phyloP scores from a whole-genome alignment of 2,329 filamentous ascomycete species.

The Elsinoe necatrix region DNA sequence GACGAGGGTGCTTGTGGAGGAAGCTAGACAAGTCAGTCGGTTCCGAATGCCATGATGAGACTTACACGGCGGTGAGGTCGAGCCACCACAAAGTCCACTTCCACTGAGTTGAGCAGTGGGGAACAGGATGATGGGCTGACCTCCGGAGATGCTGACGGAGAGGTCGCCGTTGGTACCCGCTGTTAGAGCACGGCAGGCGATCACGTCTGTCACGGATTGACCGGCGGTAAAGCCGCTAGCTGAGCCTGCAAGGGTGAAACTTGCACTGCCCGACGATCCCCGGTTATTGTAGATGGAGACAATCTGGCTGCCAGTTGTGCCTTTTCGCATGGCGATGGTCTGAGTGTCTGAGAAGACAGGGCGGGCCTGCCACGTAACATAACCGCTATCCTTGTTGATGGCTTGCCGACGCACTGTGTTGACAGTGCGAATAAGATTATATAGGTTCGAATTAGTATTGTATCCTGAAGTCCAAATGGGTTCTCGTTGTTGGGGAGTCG shows the following conservation, averaged over 20 bases:
- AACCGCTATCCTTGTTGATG: conserved; percentile 31
- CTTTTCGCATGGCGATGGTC: conserved; percentile 40
- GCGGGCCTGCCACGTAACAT: conserved; percentile 35
- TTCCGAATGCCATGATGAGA: background rate
- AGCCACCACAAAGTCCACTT: conserved; percentile 29
- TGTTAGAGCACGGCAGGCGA: conserved; percentile 38
- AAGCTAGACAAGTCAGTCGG: background rate
- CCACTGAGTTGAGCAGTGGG: conserved; percentile 29
- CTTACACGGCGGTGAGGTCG: background rate
- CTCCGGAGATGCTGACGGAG: conserved; percentile 36
- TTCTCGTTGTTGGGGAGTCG: conserved; percentile 30
- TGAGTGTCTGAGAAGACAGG: conserved; percentile 38
- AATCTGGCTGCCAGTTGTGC: conserved; percentile 32
- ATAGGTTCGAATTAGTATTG: conserved; percentile 34
- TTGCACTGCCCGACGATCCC: conserved; percentile 24
- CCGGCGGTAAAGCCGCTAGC: conserved; percentile 23
- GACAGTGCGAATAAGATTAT: conserved; percentile 32
- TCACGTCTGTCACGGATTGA: conserved; percentile 31
- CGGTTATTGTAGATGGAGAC: conserved; percentile 39
- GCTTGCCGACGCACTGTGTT: conserved; percentile 39
- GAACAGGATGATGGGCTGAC: conserved; percentile 39
- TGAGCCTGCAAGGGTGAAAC: conserved; percentile 18
- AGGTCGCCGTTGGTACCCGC: conserved; percentile 38
- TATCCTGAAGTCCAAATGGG: conserved; percentile 35
- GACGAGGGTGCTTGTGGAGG: background rate